Conservation (phyloP, 106 monocot species). For the Dendrobium huoshanense region DNA sequence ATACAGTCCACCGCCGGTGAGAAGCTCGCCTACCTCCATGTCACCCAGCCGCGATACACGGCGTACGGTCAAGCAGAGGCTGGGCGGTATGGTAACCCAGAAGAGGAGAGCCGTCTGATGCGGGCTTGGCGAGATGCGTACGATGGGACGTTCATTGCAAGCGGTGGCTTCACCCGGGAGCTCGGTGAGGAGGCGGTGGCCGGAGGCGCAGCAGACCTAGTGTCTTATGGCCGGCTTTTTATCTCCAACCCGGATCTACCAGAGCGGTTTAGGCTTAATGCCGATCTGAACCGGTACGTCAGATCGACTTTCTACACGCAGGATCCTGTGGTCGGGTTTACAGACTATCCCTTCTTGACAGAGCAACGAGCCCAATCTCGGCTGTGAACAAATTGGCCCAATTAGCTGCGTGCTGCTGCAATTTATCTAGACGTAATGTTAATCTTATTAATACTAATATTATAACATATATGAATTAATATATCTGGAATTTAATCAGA, state of each 20-base stretch:
- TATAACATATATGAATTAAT: too few relatives aligned
- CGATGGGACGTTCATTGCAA: constrained; percentile 74
- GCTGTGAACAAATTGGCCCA: not conserved
- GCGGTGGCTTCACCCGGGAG: constrained; percentile 85
- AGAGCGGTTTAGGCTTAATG: constrained; percentile 36
- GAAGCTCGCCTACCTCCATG: constrained; percentile 75
- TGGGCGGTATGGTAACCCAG: constrained; percentile 47
- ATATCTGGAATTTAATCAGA: too few relatives aligned
- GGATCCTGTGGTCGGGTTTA: constrained; percentile 80
- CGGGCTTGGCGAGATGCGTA: constrained; percentile 39
- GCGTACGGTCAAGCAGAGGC: constrained; percentile 90
- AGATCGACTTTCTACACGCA: constrained; percentile 81
- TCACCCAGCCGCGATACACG: constrained; percentile 89
- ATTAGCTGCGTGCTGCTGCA: not conserved
- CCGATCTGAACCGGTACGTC: constrained; percentile 49
- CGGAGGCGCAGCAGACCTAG: constrained; percentile 69
- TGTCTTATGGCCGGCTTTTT: constrained; percentile 82
- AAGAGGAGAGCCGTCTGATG: constrained; percentile 55
- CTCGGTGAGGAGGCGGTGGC: constrained; percentile 73
- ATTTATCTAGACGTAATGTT: not conserved
- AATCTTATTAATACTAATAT: too few relatives aligned
- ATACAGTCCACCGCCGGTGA: constrained; percentile 34
- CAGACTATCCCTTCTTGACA: constrained; percentile 73
- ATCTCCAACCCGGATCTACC: constrained; percentile 89
- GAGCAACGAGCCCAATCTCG: constrained; percentile 3